These are phyloP conservation scores for Plasmodiophora brassicae DNA, from an alignment of 208 protist genomes.

Conservation along the genomic window DNA sequence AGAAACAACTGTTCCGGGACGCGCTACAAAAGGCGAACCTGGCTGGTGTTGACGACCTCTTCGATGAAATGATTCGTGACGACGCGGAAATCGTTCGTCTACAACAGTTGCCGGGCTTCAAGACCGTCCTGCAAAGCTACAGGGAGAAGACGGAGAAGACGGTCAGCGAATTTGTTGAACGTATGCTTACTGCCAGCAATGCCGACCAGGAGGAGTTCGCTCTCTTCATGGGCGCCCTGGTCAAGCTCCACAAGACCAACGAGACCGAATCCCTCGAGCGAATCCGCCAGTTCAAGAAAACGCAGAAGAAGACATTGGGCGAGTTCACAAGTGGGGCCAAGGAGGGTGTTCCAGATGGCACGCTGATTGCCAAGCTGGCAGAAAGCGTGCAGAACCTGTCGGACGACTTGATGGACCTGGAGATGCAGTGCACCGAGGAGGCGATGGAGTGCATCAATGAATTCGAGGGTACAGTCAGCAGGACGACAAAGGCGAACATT, in stretches of 20 bases:
- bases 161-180: constrained; percentile 23
- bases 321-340: neutral
- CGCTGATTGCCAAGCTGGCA: neutral
- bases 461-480: neutral
- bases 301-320: neutral
- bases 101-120: constrained; percentile 24
- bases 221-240: neutral
- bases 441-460: neutral
- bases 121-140: neutral
- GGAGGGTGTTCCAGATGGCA: neutral
- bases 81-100: constrained; percentile 11
- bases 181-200: neutral
- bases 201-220: neutral
- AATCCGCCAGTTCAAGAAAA: neutral
- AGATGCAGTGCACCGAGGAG: constrained; percentile 15
- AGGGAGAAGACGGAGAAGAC: constrained; percentile 1
- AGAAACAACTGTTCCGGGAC: neutral
- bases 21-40: constrained; percentile 32
- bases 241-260: neutral
- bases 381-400: neutral
- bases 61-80: constrained; percentile 36
- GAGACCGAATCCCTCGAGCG: neutral
- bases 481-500: constrained; percentile 20
- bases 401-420: constrained; percentile 6
- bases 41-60: neutral